phyloP scores from a whole-genome alignment of 75 land plant genomes.

The Sequoia sempervirens region DNA sequence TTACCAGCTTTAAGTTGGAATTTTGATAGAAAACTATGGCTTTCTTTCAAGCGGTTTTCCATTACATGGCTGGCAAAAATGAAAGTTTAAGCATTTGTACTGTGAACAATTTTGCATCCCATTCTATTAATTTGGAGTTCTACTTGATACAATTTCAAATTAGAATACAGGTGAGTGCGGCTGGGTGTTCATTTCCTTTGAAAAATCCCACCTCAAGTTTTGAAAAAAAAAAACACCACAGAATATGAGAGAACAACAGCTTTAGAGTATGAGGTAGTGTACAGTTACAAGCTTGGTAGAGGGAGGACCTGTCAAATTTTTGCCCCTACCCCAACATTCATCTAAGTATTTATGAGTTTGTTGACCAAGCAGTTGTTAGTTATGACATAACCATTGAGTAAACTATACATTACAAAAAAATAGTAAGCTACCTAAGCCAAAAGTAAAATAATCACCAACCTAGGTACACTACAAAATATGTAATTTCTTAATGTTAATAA shows the following conservation, averaged over 20 bases:
- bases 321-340: too few relatives aligned
- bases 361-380: too few relatives aligned
- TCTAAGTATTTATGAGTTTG: too few relatives aligned
- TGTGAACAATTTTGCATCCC: conserved; percentile 6
- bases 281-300: too few relatives aligned
- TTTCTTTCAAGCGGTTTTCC: conserved; percentile 9
- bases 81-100: background rate
- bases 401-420: too few relatives aligned
- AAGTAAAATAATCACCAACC: too few relatives aligned
- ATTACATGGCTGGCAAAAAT: background rate
- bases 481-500: too few relatives aligned
- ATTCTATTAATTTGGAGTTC: background rate
- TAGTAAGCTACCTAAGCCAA: too few relatives aligned
- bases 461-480: background rate
- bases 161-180: too few relatives aligned
- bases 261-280: background rate
- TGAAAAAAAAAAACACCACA: background rate
- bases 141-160: background rate
- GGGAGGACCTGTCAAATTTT: too few relatives aligned
- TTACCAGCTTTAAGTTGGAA: conserved; percentile 1
- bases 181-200: background rate
- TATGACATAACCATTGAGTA: too few relatives aligned
- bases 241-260: too few relatives aligned
- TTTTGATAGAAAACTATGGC: background rate
- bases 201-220: background rate